Percentiles rank a stretch among this genome's conserved stretches.
Conservation (phyloP, 768 basidiomycete species). For the Lactarius psammicola region DNA sequence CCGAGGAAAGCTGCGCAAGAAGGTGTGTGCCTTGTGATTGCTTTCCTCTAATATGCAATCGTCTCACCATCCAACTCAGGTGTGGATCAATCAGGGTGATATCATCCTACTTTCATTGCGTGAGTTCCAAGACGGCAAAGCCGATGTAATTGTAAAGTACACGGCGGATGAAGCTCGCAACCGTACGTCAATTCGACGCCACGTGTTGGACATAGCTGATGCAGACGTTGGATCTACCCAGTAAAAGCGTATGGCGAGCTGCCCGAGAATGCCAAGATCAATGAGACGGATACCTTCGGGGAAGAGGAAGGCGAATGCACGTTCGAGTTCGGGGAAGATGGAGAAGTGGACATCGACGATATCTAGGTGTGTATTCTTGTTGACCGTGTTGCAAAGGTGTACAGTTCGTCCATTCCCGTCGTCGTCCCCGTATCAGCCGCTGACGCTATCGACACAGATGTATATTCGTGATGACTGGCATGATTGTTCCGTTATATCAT, state of each 20-base stretch:
- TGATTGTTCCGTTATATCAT: slow-evolving; percentile 23
- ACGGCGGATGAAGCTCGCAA: slow-evolving; percentile 93
- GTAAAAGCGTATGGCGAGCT: slow-evolving; percentile 98
- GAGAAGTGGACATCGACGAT: slow-evolving; percentile 87
- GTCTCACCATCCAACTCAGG: slow-evolving; percentile 46
- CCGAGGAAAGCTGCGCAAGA: slow-evolving; percentile 98
- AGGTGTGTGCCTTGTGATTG: slow-evolving; percentile 55
- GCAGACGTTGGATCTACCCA: slow-evolving; percentile 33
- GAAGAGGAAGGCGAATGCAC: slow-evolving; percentile 88
- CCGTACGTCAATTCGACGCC: slow-evolving; percentile 41
- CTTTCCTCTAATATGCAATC: neutral
- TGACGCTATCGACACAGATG: slow-evolving; percentile 6
- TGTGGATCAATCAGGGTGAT: slow-evolving; percentile 99
- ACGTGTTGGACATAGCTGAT: slow-evolving; percentile 5
- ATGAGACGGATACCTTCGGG: slow-evolving; percentile 92
- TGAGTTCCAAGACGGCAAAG: slow-evolving; percentile 99
- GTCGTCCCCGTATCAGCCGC: neutral
- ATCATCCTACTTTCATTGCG: slow-evolving; percentile 92
- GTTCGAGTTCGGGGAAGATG: slow-evolving; percentile 89
- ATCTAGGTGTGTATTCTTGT: slow-evolving; percentile 49
- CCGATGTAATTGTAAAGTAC: slow-evolving; percentile 99
- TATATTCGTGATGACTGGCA: slow-evolving; percentile 26
- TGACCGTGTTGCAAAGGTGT: slow-evolving; percentile 28
- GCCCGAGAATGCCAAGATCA: slow-evolving; percentile 94
- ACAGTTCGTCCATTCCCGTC: neutral